Base-by-base conservation (phyloP, 257 asterid species). In the Capsicum rhomboideum region DNA sequence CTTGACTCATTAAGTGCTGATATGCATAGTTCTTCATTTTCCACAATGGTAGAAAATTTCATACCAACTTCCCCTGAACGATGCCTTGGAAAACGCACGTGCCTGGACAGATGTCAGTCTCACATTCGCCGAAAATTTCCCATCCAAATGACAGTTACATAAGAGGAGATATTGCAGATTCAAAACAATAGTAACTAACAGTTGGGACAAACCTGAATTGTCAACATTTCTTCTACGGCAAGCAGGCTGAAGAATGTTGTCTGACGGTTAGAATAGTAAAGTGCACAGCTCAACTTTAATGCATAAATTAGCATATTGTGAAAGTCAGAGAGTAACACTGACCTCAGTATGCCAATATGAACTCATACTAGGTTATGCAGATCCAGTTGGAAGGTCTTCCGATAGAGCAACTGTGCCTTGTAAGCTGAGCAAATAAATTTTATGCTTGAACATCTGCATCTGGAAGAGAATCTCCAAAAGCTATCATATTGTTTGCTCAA, bases 31-130 rank as follows among this genome's bases (percentile, higher is more conserved):
- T 89, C 91, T 40, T 89, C 90, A 75, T 91, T 90, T 87, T 91
- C 91, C 85, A 87, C 53, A 61, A 83, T 67, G 77, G 90, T 87
- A 31, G 92, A 90, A 53, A 93, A 61, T 88, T 92, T 88, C 92
- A 93, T 79, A 85, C 97, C 93, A 84, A 91, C 80, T 66, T 86
- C 75, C 86, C 88, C 87, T 90, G 93, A 75, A 89, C 89, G 80
- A 92, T 93, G 85, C 90, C 86, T 87, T 88, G 94, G 82, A 92
- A 95, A 90, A 91, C 83, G 86, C 99, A 93, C 34, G 8, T 71
- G 6, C 34, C 55, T 42, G n/a, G 20, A 71, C 31, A 71, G 31
- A 71, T 42, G 9, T n/a, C 6, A 71, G 34, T 42, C 42, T 18
- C 55, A n/a, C 17, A 31, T 67, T 85, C 90, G 67, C 90, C 96